phyloP scores from a whole-genome alignment of 2,329 filamentous ascomycete genomes.

The Ophiostoma himal-ulmi region DNA sequence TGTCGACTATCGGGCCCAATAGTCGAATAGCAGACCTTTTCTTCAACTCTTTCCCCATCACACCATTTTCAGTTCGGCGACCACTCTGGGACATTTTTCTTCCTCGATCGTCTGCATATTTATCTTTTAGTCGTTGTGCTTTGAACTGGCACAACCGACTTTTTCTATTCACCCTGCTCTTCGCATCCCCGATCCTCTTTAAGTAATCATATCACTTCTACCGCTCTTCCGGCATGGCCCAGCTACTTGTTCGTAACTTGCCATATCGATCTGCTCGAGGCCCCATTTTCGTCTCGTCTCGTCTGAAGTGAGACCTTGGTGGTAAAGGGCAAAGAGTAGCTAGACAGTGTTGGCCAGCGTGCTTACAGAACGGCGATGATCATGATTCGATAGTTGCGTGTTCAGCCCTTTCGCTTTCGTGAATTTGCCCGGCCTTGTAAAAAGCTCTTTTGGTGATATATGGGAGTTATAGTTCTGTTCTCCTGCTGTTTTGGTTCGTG shows the following conservation, averaged over 20 bases:
- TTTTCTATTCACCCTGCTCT: neutral
- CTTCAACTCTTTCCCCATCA: neutral
- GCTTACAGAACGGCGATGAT: neutral
- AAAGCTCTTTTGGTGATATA: neutral
- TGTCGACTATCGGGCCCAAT: neutral
- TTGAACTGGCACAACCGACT: neutral
- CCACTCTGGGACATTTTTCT: neutral
- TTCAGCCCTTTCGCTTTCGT: neutral
- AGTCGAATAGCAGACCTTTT: neutral
- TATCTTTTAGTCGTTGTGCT: neutral
- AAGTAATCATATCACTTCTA: neutral
- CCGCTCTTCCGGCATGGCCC: neutral
- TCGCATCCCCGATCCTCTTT: neutral
- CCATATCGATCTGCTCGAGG: neutral
- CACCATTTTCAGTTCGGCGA: constrained; percentile 8
- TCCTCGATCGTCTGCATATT: constrained; percentile 2
- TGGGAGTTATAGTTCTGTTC: neutral
- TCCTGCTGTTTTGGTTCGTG: neutral
- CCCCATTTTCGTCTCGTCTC: no score
- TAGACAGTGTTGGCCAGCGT: neutral
- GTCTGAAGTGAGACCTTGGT: neutral
- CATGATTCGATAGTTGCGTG: neutral
- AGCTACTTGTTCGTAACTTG: neutral
- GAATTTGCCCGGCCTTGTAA: neutral
- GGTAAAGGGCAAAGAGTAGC: neutral